Conservation (phyloP, 2,329 filamentous ascomycete species). For the Bipolaris bicolor region DNA sequence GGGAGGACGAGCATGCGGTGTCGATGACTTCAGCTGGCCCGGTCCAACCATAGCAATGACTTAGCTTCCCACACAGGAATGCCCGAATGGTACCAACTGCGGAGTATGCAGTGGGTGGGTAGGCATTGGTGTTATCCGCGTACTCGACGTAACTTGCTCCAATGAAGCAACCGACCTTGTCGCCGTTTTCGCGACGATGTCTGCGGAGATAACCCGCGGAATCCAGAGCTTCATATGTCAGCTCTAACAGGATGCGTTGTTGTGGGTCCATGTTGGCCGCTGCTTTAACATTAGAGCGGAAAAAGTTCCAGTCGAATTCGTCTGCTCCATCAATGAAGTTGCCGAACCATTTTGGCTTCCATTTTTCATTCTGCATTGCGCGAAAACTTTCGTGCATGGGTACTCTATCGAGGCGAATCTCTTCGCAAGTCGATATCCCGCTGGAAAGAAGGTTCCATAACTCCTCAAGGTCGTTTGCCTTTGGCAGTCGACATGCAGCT, state of each 20-base stretch:
- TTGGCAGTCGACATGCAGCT: conserved; percentile 17
- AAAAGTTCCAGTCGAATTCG: conserved; percentile 45
- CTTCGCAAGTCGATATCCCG: conserved; percentile 13
- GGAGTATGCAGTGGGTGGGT: conserved; percentile 25
- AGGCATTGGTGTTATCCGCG: conserved; percentile 21
- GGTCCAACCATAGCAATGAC: conserved; percentile 36
- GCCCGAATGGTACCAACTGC: conserved; percentile 28
- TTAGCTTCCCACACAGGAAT: conserved; percentile 32
- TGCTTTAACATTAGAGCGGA: conserved; percentile 27
- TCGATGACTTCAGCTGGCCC: conserved; percentile 40
- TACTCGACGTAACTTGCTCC: conserved; percentile 44
- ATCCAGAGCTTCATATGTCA: conserved; percentile 48
- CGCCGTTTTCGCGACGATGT: conserved; percentile 14
- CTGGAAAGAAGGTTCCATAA: conserved; percentile 20
- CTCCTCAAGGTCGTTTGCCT: conserved; percentile 21
- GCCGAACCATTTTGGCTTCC: conserved; percentile 20
- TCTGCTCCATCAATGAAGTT: conserved; percentile 35
- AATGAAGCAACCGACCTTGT: conserved; percentile 42
- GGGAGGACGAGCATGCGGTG: conserved; percentile 45
- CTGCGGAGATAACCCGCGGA: conserved; percentile 32
- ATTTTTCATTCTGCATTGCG: conserved; percentile 14
- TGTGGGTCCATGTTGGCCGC: conserved; percentile 36
- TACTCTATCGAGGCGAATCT: conserved; percentile 9
- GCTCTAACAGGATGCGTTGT: conserved; percentile 34
- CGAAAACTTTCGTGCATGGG: conserved; percentile 14